Evolutionary conservation across 495 filamentous ascomycete species (phyloP).

Genomic region (Aspergillus affinis): DNA sequence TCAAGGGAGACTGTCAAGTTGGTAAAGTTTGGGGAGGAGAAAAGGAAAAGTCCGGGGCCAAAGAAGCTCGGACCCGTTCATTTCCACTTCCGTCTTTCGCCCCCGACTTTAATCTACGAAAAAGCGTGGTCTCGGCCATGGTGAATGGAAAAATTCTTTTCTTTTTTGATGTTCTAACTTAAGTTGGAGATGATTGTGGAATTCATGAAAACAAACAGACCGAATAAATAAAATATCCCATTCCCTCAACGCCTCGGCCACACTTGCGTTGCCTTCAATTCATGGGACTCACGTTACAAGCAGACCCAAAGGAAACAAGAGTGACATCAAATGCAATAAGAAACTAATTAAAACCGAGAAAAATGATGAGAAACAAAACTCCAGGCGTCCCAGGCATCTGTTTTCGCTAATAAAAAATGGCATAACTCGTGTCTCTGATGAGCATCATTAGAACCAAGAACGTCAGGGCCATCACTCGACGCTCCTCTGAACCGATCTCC

Average conservation of each 20-base stretch:
- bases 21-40: neutral
- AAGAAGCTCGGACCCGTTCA: neutral
- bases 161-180: neutral
- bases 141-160: neutral
- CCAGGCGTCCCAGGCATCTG: neutral
- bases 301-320: neutral
- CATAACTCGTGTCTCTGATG: neutral
- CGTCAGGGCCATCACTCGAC: constrained; percentile 37
- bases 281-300: neutral
- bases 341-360: too few relatives aligned
- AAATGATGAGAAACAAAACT: too few relatives aligned
- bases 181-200: neutral
- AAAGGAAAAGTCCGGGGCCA: constrained; percentile 12
- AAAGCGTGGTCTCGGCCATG: too few relatives aligned
- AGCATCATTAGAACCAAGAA: neutral
- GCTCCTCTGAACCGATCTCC: constrained; percentile 57
- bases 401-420: neutral
- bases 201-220: neutral
- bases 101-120: neutral
- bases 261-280: too few relatives aligned
- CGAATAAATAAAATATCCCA: neutral
- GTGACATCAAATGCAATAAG: neutral
- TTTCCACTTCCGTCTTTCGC: neutral
- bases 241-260: neutral
- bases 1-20: neutral